Evolutionary conservation across 768 basidiomycete species (phyloP).

Genomic region (Serpula lacrymans): DNA sequence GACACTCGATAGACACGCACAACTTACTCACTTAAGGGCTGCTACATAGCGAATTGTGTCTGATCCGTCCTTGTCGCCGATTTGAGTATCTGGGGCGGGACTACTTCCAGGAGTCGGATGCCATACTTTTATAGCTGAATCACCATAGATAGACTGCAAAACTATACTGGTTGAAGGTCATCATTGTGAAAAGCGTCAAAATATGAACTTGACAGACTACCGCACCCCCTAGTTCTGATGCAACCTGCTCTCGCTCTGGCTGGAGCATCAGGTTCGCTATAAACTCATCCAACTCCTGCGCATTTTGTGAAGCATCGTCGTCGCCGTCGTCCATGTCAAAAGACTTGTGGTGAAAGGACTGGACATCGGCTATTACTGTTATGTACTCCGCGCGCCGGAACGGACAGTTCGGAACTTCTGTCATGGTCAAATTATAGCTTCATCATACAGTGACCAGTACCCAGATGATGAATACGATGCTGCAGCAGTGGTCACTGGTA

Average conservation of each 20-base stretch:
- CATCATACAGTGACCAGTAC: too few species aligned
- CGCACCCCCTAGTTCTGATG: conserved; percentile 45
- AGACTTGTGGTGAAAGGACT: too few species aligned
- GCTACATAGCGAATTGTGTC: conserved; percentile 63
- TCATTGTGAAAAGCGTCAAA: conserved; percentile 5
- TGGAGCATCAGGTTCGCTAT: conserved; percentile 27
- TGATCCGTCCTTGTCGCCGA: conserved; percentile 12
- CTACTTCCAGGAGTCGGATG: conserved; percentile 27
- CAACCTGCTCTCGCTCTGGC: conserved; percentile 40
- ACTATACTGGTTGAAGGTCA: conserved; percentile 37
- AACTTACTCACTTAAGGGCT: conserved; percentile 51
- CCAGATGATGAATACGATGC: too few species aligned
- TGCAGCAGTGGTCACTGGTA: too few species aligned
- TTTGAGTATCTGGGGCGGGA: conserved; percentile 6
- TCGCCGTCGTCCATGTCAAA: too few species aligned
- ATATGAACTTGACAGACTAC: conserved; percentile 6
- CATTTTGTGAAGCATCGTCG: conserved; percentile 5
- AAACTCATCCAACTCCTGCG: conserved; percentile 19
- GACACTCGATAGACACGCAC: not conserved
- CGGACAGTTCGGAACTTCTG: too few species aligned
- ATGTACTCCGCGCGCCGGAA: too few species aligned
- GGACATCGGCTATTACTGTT: too few species aligned
- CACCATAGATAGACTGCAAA: conserved; percentile 81
- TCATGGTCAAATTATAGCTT: too few species aligned
- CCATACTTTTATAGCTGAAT: conserved; percentile 62